Evolutionary conservation across 495 filamentous ascomycete genomes (phyloP).

Genomic region (Lasiosphaeria miniovina): DNA sequence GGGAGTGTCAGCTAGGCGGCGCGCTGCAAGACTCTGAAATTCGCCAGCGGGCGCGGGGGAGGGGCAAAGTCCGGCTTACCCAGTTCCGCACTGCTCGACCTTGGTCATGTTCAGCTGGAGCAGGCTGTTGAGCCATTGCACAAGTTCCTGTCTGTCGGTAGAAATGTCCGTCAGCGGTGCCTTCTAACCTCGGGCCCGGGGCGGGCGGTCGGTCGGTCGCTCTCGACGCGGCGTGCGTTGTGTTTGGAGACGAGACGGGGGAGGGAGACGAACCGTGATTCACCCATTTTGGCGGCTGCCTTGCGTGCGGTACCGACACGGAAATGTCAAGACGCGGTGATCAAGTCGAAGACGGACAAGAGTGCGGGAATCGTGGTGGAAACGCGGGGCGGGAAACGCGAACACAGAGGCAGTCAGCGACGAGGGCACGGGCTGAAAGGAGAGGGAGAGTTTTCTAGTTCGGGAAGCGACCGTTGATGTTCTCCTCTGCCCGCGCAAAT

Average conservation of each 20-base stretch:
- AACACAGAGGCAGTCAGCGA: constrained; percentile 18
- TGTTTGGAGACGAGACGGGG: background rate
- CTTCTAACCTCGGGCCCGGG: background rate
- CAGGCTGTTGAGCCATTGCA: constrained; percentile 96
- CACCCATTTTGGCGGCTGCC: constrained; percentile 35
- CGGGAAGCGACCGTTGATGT: constrained; percentile 19
- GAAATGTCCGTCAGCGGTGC: constrained; percentile 17
- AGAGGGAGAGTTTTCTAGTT: constrained; percentile 9
- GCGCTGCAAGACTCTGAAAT: background rate
- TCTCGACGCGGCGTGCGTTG: background rate
- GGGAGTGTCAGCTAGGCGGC: constrained; percentile 14
- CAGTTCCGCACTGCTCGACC: constrained; percentile 97
- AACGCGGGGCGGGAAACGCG: constrained; percentile 6
- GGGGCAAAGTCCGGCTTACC: constrained; percentile 59
- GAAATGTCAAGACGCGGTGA: constrained; percentile 5
- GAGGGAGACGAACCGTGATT: constrained; percentile 33
- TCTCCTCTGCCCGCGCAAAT: constrained; percentile 14
- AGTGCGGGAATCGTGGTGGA: constrained; percentile 1
- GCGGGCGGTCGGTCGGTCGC: background rate
- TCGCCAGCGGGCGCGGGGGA: constrained; percentile 32
- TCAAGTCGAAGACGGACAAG: constrained; percentile 9
- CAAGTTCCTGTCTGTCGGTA: constrained; percentile 78
- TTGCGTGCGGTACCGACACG: constrained; percentile 11
- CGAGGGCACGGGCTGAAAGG: constrained; percentile 9
- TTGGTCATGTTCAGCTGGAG: constrained; percentile 97